These are phyloP conservation scores for Boletus fagicola DNA, from an alignment of 768 basidiomycete genomes.

Conservation along the genomic window DNA sequence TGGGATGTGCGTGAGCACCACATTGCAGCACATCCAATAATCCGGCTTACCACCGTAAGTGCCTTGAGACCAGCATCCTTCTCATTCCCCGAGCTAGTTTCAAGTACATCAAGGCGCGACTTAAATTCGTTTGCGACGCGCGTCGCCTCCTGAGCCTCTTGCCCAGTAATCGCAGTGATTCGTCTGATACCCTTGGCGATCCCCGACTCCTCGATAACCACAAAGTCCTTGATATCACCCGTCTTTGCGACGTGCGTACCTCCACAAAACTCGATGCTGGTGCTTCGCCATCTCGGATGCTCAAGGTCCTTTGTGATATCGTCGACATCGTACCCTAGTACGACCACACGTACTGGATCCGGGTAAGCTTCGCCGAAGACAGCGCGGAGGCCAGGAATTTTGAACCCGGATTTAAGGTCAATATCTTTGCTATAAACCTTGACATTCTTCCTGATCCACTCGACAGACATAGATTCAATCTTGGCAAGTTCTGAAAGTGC, in stretches of 20 bases:
- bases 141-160: conserved; percentile 83
- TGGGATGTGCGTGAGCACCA: conserved; percentile 31
- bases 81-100: conserved; percentile 62
- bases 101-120: conserved; percentile 59
- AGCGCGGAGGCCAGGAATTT: conserved; percentile 91
- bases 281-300: conserved; percentile 87
- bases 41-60: conserved; percentile 61
- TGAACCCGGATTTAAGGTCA: conserved; percentile 68
- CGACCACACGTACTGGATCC: conserved; percentile 94
- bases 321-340: conserved; percentile 83
- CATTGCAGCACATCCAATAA: background rate
- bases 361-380: conserved; percentile 99
- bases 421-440: conserved; percentile 88
- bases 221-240: conserved; percentile 94
- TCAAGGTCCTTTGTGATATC: conserved; percentile 83
- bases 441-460: conserved; percentile 90
- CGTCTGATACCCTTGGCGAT: conserved; percentile 98
- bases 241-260: conserved; percentile 99
- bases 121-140: conserved; percentile 64
- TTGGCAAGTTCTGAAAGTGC: conserved; percentile 69
- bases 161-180: conserved; percentile 90
- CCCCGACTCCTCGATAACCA: conserved; percentile 92
- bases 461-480: conserved; percentile 80
- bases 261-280: conserved; percentile 97
- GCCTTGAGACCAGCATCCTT: conserved; percentile 89